A percentile compares a stretch with the other conserved stretches of the same genome.
Evolutionary conservation across 345 rosid species (phyloP).

Genomic region (Ricinus communis): DNA sequence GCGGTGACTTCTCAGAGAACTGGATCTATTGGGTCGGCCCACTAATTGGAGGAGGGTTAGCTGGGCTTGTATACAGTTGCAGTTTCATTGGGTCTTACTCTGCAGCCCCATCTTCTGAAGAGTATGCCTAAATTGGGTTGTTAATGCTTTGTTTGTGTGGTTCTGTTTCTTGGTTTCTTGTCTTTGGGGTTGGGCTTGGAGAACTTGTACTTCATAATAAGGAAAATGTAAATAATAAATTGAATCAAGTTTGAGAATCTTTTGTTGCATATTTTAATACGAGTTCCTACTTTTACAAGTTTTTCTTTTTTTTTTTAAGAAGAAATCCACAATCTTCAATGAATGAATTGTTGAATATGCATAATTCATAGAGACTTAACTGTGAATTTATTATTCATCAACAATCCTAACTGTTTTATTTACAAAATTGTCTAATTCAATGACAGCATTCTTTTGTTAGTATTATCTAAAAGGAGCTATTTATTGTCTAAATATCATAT

Average conservation of each 20-base stretch:
- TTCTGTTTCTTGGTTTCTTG: constrained; percentile 11
- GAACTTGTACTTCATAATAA: constrained; percentile 18
- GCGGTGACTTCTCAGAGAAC: constrained; percentile 57
- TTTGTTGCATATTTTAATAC: too few relatives aligned
- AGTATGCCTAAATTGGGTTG: constrained; percentile 9
- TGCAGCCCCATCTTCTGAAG: constrained; percentile 38
- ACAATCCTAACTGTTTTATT: too few relatives aligned
- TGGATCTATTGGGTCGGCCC: constrained; percentile 93
- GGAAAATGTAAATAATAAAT: constrained; percentile 15
- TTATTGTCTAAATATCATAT: too few relatives aligned
- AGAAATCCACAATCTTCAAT: too few relatives aligned
- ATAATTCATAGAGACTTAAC: too few relatives aligned
- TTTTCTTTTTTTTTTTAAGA: too few relatives aligned
- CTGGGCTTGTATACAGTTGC: constrained; percentile 76
- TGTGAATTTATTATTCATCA: too few relatives aligned
- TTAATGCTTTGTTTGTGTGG: not conserved
- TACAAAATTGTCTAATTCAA: too few relatives aligned
- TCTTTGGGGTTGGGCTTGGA: constrained; percentile 12
- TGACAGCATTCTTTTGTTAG: too few relatives aligned
- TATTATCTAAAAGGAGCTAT: too few relatives aligned
- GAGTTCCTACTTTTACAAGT: too few relatives aligned
- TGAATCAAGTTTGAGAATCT: constrained; percentile 1
- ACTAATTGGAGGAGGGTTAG: constrained; percentile 76
- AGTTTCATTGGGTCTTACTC: constrained; percentile 63
- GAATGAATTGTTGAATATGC: too few relatives aligned